Evolutionary conservation across 179 eudicot genomes (phyloP), one percentile per base, ranked within the genome.

Genomic region (Amaranthus tricolor): DNA sequence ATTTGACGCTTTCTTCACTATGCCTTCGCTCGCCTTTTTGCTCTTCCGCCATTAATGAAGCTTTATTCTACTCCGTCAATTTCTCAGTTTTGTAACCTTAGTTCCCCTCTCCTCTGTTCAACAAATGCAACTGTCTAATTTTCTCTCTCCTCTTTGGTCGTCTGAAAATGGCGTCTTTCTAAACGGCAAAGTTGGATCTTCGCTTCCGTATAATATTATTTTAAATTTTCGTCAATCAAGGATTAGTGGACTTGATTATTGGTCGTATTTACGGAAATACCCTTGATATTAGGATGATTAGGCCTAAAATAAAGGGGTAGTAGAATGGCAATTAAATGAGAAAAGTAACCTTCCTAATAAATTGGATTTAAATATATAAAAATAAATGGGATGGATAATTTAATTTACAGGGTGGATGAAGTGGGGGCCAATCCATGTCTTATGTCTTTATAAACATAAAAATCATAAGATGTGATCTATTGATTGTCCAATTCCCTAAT

Each of bases 1-100:
- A 81, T 85, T 94, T 94, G 81, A 92, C 98, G 86, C 95, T 89
- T 63, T 92, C 98, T 59, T 83, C 88, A 68, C 84, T 66, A 52
- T 80, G 81, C 63, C 70, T 73, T 16, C 57, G 60, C 72, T 16
- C 61, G n/a, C 72, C 58, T 7, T 69, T 69, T 62, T 77, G 75
- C 65, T 62, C 73, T 44, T 79, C 78, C 77, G 82, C 74, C 70
- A 74, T 74, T 68, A 62, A 67, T 54, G 69, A 65, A 53, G 76
- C 61, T 54, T 48, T 70, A 49, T 53, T n/a, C 70, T 61, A 20
- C 65, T 75, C 72, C 47, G 52, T 16, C 71, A 49, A 67, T 68
- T 75, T 49, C 59, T 5, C 12, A 9, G 63, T 53, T 59, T 73
- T 78, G 60, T 64, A 59, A 71, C 69, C 50, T 2, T 17, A 40